Evolutionary conservation across 176 grass and related monocot genomes (phyloP).

Genomic region (Oryza longistaminata): DNA sequence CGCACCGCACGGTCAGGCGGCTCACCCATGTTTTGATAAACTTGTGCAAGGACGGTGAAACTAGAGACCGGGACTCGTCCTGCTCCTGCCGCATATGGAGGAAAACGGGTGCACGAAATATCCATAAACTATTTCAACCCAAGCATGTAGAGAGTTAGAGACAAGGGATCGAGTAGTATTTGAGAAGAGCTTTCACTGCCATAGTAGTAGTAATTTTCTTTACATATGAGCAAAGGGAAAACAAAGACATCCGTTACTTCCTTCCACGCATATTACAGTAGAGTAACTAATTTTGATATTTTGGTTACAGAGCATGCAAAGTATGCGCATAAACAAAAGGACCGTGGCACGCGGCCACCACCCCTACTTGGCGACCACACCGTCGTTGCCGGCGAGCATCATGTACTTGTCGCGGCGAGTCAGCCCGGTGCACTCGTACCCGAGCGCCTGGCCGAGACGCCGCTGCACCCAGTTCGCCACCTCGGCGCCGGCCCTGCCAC

Average conservation of each 20-base stretch:
- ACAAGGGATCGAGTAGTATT: not conserved
- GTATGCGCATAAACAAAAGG: constrained; percentile 18
- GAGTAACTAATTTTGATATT: constrained; percentile 24
- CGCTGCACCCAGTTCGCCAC: constrained; percentile 80
- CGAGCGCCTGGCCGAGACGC: constrained; percentile 64
- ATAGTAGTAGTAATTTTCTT: not conserved
- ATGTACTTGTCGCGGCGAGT: constrained; percentile 87
- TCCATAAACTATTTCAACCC: not conserved
- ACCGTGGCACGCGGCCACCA: not conserved
- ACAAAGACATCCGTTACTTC: not conserved
- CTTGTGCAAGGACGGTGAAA: not conserved
- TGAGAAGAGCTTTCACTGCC: constrained; percentile 2
- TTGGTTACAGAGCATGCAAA: constrained; percentile 28
- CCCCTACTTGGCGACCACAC: constrained; percentile 52
- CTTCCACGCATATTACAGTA: constrained; percentile 42
- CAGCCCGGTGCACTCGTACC: constrained; percentile 70
- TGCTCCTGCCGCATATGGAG: not conserved
- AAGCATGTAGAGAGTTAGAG: not conserved
- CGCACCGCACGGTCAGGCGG: no score
- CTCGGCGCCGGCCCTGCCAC: constrained; percentile 49
- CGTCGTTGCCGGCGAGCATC: constrained; percentile 86
- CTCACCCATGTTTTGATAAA: not conserved
- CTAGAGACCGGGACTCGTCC: not conserved
- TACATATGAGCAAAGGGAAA: constrained; percentile 11
- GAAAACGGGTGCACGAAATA: not conserved